Percentiles rank a stretch among this genome's conserved stretches.
phyloP scores from a whole-genome alignment of 2,329 filamentous ascomycete species.

The Ophiocordyceps robertsii region DNA sequence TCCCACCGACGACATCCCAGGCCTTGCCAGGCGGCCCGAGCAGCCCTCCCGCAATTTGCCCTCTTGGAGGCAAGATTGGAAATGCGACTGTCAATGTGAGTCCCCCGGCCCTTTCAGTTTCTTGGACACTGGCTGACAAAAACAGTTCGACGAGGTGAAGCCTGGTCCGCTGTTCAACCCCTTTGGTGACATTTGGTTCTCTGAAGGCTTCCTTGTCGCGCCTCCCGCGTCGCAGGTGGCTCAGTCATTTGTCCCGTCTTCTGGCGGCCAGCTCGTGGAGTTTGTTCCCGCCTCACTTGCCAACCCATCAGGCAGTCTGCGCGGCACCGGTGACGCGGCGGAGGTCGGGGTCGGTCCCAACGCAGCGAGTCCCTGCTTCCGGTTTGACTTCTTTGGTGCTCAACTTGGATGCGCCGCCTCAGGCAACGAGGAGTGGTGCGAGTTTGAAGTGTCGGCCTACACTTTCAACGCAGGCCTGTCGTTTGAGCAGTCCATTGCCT shows the following conservation, averaged over 20 bases:
- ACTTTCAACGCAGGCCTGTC: slow-evolving; percentile 17
- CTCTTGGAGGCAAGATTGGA: slow-evolving; percentile 18
- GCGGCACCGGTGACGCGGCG: slow-evolving; percentile 19
- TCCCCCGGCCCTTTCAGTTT: neutral
- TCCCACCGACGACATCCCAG: neutral
- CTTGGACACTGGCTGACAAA: slow-evolving; percentile 4
- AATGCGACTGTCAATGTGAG: slow-evolving; percentile 25
- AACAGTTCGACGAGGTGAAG: slow-evolving; percentile 22
- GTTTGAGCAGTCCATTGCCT: slow-evolving; percentile 22
- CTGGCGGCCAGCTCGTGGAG: slow-evolving; percentile 24
- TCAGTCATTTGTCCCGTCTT: slow-evolving; percentile 22
- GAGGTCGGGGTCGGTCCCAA: slow-evolving; percentile 26
- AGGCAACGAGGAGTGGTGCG: slow-evolving; percentile 22
- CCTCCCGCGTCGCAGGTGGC: slow-evolving; percentile 18
- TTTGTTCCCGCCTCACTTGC: slow-evolving; percentile 24
- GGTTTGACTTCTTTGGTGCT: slow-evolving; percentile 25
- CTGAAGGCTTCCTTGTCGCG: slow-evolving; percentile 24
- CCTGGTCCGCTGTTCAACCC: slow-evolving; percentile 26
- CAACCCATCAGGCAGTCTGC: slow-evolving; percentile 7
- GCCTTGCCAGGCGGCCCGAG: neutral
- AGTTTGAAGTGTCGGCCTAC: slow-evolving; percentile 28
- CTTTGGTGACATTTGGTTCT: slow-evolving; percentile 26
- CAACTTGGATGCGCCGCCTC: slow-evolving; percentile 23
- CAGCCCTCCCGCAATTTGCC: slow-evolving; percentile 11
- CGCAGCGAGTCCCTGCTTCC: slow-evolving; percentile 21